These are phyloP conservation scores for Thalassiosira mediterranea DNA, from an alignment of 352 stramenopile species.

Conservation along the genomic window DNA sequence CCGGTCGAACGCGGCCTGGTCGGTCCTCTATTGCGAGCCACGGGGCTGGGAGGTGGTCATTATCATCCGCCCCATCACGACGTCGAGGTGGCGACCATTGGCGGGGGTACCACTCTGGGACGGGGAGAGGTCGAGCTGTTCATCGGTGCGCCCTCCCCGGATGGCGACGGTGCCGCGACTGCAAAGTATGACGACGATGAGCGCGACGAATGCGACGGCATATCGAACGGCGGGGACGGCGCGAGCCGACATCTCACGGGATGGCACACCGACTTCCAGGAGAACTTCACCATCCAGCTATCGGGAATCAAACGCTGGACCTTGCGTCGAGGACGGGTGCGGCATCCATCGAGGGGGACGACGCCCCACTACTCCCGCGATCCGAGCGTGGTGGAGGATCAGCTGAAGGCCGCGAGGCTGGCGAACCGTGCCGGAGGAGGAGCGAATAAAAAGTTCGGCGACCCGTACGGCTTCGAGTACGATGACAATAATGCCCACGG, in stretches of 20 bases:
- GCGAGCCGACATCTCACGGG: slow-evolving; percentile 68
- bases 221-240: too few species aligned
- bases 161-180: background rate
- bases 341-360: slow-evolving; percentile 77
- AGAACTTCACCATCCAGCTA: slow-evolving; percentile 89
- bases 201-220: background rate
- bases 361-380: slow-evolving; percentile 85
- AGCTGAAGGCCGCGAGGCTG: slow-evolving; percentile 82
- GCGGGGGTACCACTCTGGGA: slow-evolving; percentile 51
- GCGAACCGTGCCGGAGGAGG: slow-evolving; percentile 12
- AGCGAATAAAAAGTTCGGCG: background rate
- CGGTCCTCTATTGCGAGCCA: slow-evolving; percentile 61
- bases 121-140: slow-evolving; percentile 87
- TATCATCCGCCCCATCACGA: slow-evolving; percentile 73
- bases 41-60: slow-evolving; percentile 83
- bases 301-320: slow-evolving; percentile 83
- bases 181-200: slow-evolving; percentile 6
- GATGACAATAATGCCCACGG: slow-evolving; percentile 63
- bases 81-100: slow-evolving; percentile 15
- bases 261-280: slow-evolving; percentile 88
- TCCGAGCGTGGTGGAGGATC: slow-evolving; percentile 79
- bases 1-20: slow-evolving; percentile 80
- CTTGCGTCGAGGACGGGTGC: slow-evolving; percentile 72
- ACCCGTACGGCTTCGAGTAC: slow-evolving; percentile 49
- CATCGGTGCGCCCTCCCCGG: slow-evolving; percentile 48